Percentiles rank a stretch among this genome's conserved stretches.
These are phyloP conservation scores for Perkinsus olseni DNA, from an alignment of 169 alveolate species.

Conservation along the genomic window DNA sequence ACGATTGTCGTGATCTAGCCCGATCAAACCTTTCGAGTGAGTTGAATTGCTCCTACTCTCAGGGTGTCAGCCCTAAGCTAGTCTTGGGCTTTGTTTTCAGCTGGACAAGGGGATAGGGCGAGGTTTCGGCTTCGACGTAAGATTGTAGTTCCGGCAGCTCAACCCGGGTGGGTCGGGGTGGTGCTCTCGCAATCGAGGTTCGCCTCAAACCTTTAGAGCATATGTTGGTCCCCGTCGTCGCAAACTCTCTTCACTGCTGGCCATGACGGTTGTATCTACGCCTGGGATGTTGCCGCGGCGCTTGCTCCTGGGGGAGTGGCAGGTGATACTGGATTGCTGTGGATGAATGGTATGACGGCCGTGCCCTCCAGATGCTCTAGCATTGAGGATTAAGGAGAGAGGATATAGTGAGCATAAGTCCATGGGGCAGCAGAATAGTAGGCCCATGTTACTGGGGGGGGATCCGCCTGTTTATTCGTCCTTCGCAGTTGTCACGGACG, in stretches of 20 bases:
- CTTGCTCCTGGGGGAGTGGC: neutral
- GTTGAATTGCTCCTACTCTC: neutral
- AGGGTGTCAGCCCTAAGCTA: too few species aligned
- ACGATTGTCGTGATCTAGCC: neutral
- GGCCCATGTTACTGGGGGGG: too few species aligned
- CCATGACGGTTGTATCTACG: neutral
- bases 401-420: too few species aligned
- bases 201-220: neutral
- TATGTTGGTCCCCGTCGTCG: neutral
- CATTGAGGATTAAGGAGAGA: too few species aligned
- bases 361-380: too few species aligned
- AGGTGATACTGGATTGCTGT: neutral
- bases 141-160: neutral
- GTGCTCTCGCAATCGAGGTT: too few species aligned
- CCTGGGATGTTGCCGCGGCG: neutral
- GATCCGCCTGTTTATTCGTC: too few species aligned
- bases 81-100: too few species aligned
- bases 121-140: neutral
- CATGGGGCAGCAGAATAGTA: too few species aligned
- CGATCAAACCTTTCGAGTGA: neutral
- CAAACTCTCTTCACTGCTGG: neutral
- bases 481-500: too few species aligned
- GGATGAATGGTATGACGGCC: too few species aligned
- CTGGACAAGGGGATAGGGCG: too few species aligned
- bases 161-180: neutral